Conservation (phyloP, 2,329 filamentous ascomycete species). For the Cercospora beticola region DNA sequence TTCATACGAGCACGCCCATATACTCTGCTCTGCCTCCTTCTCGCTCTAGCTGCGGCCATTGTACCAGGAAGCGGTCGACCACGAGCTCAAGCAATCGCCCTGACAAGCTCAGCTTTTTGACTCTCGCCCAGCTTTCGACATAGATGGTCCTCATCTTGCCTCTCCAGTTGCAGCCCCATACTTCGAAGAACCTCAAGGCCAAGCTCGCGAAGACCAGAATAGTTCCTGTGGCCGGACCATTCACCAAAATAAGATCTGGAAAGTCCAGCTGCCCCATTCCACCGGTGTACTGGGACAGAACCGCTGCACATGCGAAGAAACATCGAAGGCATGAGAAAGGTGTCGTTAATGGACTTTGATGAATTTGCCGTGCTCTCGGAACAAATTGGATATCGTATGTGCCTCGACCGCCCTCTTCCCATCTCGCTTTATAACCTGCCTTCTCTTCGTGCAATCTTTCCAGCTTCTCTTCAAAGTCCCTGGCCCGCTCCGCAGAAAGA, state of each 20-base stretch:
- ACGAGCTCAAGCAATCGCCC: slow-evolving; percentile 71
- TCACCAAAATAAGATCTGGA: slow-evolving; percentile 77
- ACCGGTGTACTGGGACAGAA: slow-evolving; percentile 45
- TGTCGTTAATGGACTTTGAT: slow-evolving; percentile 74
- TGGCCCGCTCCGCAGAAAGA: slow-evolving; percentile 64
- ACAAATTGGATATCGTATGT: slow-evolving; percentile 67
- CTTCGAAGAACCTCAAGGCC: slow-evolving; percentile 55
- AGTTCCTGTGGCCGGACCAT: slow-evolving; percentile 85
- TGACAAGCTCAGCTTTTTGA: slow-evolving; percentile 78
- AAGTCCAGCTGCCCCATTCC: slow-evolving; percentile 41
- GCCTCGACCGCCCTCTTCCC: slow-evolving; percentile 25
- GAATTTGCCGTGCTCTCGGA: slow-evolving; percentile 74
- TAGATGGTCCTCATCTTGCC: slow-evolving; percentile 73
- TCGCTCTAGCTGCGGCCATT: slow-evolving; percentile 67
- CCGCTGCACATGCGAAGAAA: slow-evolving; percentile 60
- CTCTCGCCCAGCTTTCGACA: slow-evolving; percentile 89
- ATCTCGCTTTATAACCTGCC: neutral
- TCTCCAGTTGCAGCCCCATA: slow-evolving; percentile 40
- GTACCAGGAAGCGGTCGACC: slow-evolving; percentile 77
- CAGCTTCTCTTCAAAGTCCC: slow-evolving; percentile 58
- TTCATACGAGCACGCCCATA: slow-evolving; percentile 42
- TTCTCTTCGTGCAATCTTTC: slow-evolving; percentile 20
- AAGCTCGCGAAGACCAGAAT: slow-evolving; percentile 64
- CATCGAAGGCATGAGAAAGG: slow-evolving; percentile 67
- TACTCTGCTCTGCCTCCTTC: slow-evolving; percentile 45